phyloP scores from a whole-genome alignment of 345 rosid species.

The Noccaea caerulescens region DNA sequence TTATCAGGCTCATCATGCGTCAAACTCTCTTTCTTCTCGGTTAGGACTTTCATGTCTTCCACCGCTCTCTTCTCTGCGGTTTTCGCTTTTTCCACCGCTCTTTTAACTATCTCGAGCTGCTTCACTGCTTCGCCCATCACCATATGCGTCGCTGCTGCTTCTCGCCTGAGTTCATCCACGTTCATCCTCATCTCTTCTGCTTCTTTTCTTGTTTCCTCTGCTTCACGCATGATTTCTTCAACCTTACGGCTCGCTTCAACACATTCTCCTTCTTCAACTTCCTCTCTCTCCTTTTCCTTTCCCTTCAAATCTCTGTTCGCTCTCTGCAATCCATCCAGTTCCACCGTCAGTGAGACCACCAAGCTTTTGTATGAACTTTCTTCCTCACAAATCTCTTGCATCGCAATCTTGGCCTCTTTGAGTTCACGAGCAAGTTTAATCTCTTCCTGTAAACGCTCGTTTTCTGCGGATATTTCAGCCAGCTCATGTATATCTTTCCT shows the following conservation, averaged over 20 bases:
- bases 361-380: constrained; percentile 55
- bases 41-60: constrained; percentile 55
- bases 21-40: constrained; percentile 39
- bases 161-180: constrained; percentile 41
- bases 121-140: constrained; percentile 50
- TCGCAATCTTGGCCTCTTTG: constrained; percentile 56
- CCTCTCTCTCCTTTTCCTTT: constrained; percentile 46
- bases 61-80: constrained; percentile 56
- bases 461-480: constrained; percentile 51
- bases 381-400: constrained; percentile 58
- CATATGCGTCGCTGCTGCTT: constrained; percentile 48
- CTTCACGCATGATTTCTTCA: constrained; percentile 51
- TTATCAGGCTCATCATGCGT: constrained; percentile 40
- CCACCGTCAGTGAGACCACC: constrained; percentile 51
- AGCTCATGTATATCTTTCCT: constrained; percentile 54
- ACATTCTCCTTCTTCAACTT: constrained; percentile 28
- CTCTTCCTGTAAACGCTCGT: constrained; percentile 61
- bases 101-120: constrained; percentile 49
- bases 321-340: constrained; percentile 57
- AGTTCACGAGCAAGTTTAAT: constrained; percentile 70
- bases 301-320: constrained; percentile 47
- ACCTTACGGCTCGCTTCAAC: constrained; percentile 41
- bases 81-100: constrained; percentile 61
- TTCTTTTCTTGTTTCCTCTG: constrained; percentile 56
- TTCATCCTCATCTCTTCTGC: constrained; percentile 59